Conservation (phyloP, 1,139 yeast genomes). For the Saccharomyces hybrid region DNA sequence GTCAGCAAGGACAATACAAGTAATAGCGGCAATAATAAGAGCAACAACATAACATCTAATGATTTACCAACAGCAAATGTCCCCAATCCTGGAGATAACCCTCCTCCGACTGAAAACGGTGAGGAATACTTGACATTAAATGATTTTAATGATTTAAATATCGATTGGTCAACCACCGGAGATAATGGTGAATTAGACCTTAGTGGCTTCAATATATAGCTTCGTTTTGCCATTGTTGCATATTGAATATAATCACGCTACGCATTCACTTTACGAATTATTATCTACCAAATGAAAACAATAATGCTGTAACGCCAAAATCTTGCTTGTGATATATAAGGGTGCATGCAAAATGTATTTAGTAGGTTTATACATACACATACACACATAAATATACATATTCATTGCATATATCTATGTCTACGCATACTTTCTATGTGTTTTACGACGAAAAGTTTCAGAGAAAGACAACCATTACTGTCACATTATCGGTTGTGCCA, state of each 20-base stretch:
- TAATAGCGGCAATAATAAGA: constrained; percentile 6
- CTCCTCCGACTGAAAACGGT: constrained; percentile 13
- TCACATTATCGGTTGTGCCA: constrained; percentile 84
- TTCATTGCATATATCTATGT: neutral
- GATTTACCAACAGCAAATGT: neutral
- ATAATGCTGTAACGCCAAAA: too few relatives aligned
- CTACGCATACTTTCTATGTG: neutral
- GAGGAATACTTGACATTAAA: constrained; percentile 31
- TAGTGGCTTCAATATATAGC: constrained; percentile 26
- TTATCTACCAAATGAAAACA: too few relatives aligned
- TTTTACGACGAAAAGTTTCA: constrained; percentile 4
- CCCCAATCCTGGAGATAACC: neutral
- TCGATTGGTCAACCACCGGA: constrained; percentile 32
- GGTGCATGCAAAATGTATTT: neutral
- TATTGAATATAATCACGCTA: neutral
- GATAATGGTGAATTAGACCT: constrained; percentile 28
- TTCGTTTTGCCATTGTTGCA: neutral
- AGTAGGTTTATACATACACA: neutral
- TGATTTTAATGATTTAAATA: constrained; percentile 31
- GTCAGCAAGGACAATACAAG: too few relatives aligned
- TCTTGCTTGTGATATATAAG: neutral
- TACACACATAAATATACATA: neutral
- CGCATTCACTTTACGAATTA: neutral
- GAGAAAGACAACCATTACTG: constrained; percentile 71
- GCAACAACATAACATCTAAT: neutral